Percentiles rank a stretch among this genome's conserved stretches.
Evolutionary conservation across 2,329 filamentous ascomycete genomes (phyloP).

Genomic region (Penicillium palitans): DNA sequence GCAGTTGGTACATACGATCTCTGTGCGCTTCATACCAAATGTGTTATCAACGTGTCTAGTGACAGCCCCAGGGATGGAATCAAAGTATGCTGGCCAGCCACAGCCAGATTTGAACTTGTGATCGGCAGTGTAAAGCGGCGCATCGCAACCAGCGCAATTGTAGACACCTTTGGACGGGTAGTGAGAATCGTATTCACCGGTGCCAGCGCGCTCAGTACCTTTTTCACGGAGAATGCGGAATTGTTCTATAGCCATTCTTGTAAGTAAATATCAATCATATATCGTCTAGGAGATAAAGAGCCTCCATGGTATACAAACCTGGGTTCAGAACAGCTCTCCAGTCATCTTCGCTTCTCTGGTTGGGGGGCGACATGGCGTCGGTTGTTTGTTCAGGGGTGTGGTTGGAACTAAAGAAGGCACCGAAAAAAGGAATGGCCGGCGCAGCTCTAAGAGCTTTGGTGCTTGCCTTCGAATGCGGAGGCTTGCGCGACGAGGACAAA

Average conservation of each 20-base stretch:
- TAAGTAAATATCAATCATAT: conserved; percentile 7
- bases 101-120: conserved; percentile 97
- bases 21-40: conserved; percentile 80
- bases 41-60: conserved; percentile 74
- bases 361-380: conserved; percentile 63
- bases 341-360: conserved; percentile 76
- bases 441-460: conserved; percentile 59
- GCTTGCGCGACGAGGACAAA: conserved; percentile 17
- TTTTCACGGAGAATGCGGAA: conserved; percentile 91
- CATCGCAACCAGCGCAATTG: conserved; percentile 79
- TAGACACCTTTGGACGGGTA: conserved; percentile 75
- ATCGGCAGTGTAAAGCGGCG: conserved; percentile 85
- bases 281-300: conserved; percentile 39
- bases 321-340: conserved; percentile 83
- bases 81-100: conserved; percentile 98
- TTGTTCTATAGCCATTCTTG: conserved; percentile 66
- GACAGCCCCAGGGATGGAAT: conserved; percentile 88
- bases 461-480: conserved; percentile 31
- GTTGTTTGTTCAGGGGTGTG: conserved; percentile 44
- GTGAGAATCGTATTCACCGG: conserved; percentile 87
- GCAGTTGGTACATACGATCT: conserved; percentile 94
- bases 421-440: conserved; percentile 75
- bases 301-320: conserved; percentile 50
- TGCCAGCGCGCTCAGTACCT: conserved; percentile 79
- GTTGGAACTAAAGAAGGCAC: conserved; percentile 70